Percentiles rank a stretch among this genome's conserved stretches.
Evolutionary conservation across 2,329 filamentous ascomycete genomes (phyloP).

Genomic region (Aotearoamyces nothofagi): DNA sequence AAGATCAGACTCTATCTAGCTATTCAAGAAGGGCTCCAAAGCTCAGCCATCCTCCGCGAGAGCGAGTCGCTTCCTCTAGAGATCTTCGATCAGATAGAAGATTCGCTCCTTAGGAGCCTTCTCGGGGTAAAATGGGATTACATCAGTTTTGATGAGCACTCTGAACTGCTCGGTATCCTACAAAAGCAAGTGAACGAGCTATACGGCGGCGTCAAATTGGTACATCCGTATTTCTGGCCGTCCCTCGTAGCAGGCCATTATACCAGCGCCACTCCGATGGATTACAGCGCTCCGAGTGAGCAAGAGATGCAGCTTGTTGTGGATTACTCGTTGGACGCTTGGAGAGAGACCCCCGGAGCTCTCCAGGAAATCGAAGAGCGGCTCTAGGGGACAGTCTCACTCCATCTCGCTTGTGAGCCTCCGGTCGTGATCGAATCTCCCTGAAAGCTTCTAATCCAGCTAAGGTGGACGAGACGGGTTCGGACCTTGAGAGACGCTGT

Average conservation of each 20-base stretch:
- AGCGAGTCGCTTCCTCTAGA: slow-evolving; percentile 14
- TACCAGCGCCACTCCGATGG: slow-evolving; percentile 6
- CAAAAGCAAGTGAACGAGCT: slow-evolving; percentile 13
- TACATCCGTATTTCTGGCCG: slow-evolving; percentile 16
- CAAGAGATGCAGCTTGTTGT: slow-evolving; percentile 14
- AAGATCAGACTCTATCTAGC: slow-evolving; percentile 22
- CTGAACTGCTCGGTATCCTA: slow-evolving; percentile 9
- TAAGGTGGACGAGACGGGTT: too few species aligned
- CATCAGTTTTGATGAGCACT: slow-evolving; percentile 7
- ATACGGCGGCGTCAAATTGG: slow-evolving; percentile 8
- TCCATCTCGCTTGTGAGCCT: too few species aligned
- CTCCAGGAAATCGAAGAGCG: too few species aligned
- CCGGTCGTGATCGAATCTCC: too few species aligned
- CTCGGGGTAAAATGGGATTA: slow-evolving; percentile 7
- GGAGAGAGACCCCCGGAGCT: slow-evolving; percentile 15
- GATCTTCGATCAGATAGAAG: slow-evolving; percentile 14
- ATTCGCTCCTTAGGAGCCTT: slow-evolving; percentile 12
- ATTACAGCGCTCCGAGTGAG: slow-evolving; percentile 9
- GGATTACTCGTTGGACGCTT: slow-evolving; percentile 13
- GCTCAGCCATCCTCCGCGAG: slow-evolving; percentile 6
- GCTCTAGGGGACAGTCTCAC: too few species aligned
- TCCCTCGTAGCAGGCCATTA: slow-evolving; percentile 11
- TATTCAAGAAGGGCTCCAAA: slow-evolving; percentile 14
- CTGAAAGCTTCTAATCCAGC: too few species aligned
- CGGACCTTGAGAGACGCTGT: too few species aligned